These are phyloP conservation scores for Priceomyces melissophilus DNA, from an alignment of 805 yeast species.

Conservation along the genomic window DNA sequence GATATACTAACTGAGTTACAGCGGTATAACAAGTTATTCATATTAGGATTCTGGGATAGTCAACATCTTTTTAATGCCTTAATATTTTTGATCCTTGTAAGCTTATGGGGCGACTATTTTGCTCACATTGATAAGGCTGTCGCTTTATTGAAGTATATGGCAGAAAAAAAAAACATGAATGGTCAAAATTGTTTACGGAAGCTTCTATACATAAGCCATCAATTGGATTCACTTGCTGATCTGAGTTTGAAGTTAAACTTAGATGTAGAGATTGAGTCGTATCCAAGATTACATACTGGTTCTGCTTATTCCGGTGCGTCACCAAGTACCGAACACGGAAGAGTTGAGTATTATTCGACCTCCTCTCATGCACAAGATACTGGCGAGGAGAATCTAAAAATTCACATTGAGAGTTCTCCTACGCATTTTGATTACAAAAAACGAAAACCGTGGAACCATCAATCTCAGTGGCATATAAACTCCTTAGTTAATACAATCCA, in stretches of 20 bases:
- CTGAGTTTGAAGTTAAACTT: conserved; percentile 19
- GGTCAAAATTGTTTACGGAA: conserved; percentile 29
- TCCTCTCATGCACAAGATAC: neutral
- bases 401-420: neutral
- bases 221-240: conserved; percentile 21
- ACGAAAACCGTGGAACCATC: conserved; percentile 5
- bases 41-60: conserved; percentile 39
- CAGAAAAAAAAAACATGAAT: conserved; percentile 30
- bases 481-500: conserved; percentile 23
- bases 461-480: conserved; percentile 14
- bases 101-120: conserved; percentile 16
- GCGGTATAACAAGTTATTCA: conserved; percentile 25
- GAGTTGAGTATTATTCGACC: neutral
- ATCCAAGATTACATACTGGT: no score
- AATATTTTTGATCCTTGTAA: conserved; percentile 24
- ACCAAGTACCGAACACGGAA: neutral
- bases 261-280: conserved; percentile 11
- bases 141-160: conserved; percentile 34
- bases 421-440: conserved; percentile 10
- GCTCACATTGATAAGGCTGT: conserved; percentile 21
- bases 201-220: conserved; percentile 23
- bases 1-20: conserved; percentile 27
- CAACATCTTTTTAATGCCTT: conserved; percentile 36
- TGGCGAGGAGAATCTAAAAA: neutral
- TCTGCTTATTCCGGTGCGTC: no score